Evolutionary conservation across 2,329 filamentous ascomycete genomes (phyloP).

Genomic region (Aureobasidium subglaciale): DNA sequence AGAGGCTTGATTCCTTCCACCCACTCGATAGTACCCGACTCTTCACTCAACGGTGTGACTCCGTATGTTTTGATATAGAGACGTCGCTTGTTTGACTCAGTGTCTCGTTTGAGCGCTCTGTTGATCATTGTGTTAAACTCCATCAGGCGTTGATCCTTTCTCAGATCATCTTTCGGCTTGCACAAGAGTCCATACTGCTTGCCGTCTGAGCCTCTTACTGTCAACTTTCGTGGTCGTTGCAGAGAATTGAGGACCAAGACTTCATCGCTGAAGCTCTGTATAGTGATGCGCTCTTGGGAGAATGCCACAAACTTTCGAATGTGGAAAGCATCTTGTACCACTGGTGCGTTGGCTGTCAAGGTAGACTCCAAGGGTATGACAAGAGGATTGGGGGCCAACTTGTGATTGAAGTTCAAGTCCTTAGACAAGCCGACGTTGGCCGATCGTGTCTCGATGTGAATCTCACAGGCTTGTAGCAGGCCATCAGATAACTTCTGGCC

Average conservation of each 20-base stretch:
- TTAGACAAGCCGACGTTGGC: conserved; percentile 66
- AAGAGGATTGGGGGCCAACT: conserved; percentile 70
- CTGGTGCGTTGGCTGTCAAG: conserved; percentile 72
- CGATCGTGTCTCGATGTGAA: conserved; percentile 64
- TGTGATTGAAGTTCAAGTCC: conserved; percentile 78
- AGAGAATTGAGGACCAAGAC: conserved; percentile 86
- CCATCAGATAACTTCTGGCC: conserved; percentile 80
- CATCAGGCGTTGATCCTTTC: conserved; percentile 97
- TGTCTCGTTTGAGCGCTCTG: conserved; percentile 80
- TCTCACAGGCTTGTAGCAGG: conserved; percentile 71
- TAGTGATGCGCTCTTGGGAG: conserved; percentile 75
- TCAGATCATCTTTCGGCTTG: conserved; percentile 96
- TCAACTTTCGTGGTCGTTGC: conserved; percentile 85
- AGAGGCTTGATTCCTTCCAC: conserved; percentile 92
- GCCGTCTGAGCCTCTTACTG: conserved; percentile 81
- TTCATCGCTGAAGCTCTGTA: conserved; percentile 73
- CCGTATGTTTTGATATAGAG: conserved; percentile 96
- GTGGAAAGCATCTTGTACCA: conserved; percentile 60
- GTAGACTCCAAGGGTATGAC: conserved; percentile 85
- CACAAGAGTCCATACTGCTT: conserved; percentile 83
- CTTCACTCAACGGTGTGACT: conserved; percentile 92
- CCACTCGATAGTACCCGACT: conserved; percentile 98
- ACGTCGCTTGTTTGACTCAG: conserved; percentile 81
- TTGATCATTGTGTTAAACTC: conserved; percentile 99
- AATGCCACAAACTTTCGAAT: conserved; percentile 75